These are phyloP conservation scores for Hymenoscyphus fraxineus DNA, from an alignment of 2,329 filamentous ascomycete species.

Conservation along the genomic window DNA sequence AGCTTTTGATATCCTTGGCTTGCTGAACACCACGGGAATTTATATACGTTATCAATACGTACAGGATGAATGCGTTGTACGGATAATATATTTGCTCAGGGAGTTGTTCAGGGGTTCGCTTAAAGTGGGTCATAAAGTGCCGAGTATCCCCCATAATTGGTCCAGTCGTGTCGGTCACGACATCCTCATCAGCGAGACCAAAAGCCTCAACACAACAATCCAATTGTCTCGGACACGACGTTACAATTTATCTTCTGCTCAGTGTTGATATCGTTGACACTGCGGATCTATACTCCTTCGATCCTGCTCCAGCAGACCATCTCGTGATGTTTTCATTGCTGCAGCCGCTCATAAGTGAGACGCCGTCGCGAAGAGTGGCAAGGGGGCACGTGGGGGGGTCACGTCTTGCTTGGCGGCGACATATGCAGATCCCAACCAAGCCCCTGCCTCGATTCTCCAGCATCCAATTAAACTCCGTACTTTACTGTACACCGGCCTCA, in stretches of 20 bases:
- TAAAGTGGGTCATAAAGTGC: slow-evolving; percentile 1
- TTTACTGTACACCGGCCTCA: background rate
- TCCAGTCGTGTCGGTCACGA: background rate
- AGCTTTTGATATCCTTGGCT: background rate
- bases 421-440: background rate
- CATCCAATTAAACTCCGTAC: background rate
- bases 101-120: background rate
- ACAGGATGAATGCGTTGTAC: background rate
- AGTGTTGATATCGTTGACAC: background rate
- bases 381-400: no score
- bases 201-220: background rate
- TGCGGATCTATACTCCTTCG: background rate
- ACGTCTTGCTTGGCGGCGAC: slow-evolving; percentile 5
- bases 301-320: background rate
- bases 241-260: slow-evolving; percentile 1
- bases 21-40: background rate
- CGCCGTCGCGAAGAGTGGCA: background rate
- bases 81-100: slow-evolving; percentile 6
- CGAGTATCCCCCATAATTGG: background rate
- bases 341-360: background rate
- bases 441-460: background rate
- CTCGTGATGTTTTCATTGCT: background rate
- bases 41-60: background rate
- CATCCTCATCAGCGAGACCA: slow-evolving; percentile 6
- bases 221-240: background rate